These are phyloP conservation scores for Cytidiella melzeri DNA, from an alignment of 768 basidiomycete genomes.

Conservation along the genomic window DNA sequence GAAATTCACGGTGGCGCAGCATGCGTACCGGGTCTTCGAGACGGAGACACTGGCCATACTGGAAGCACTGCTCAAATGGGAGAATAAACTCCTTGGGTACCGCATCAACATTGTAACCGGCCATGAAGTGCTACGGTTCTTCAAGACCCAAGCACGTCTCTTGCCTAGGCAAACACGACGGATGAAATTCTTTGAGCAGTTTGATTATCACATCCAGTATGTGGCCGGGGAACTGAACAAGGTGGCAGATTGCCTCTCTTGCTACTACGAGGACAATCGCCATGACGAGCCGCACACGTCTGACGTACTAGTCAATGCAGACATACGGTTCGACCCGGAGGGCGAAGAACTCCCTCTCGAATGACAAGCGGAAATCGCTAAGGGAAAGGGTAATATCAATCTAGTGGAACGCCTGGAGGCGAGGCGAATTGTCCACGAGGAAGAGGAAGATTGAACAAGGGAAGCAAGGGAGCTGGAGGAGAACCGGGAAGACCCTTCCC, in stretches of 20 bases:
- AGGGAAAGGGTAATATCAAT: too few relatives aligned
- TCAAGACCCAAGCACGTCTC: constrained; percentile 18
- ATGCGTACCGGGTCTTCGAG: constrained; percentile 33
- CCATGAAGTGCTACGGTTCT: constrained; percentile 19
- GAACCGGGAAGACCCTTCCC: neutral
- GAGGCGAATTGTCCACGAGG: too few relatives aligned
- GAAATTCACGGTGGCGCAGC: too few relatives aligned
- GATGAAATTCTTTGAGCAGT: constrained; percentile 22
- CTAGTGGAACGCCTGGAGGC: too few relatives aligned
- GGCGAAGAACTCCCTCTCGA: neutral
- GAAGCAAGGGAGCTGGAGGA: too few relatives aligned
- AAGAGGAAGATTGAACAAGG: too few relatives aligned
- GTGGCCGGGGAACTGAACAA: constrained; percentile 23
- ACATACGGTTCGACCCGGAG: neutral
- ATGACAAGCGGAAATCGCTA: too few relatives aligned
- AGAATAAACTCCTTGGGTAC: constrained; percentile 27
- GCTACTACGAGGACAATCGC: constrained; percentile 9
- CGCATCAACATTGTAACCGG: constrained; percentile 25
- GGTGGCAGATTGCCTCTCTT: constrained; percentile 19
- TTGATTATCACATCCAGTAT: constrained; percentile 26
- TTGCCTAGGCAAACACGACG: constrained; percentile 21
- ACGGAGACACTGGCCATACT: constrained; percentile 30
- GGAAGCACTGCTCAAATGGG: too few relatives aligned
- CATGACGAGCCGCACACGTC: neutral
- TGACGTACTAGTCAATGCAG: neutral